A percentile compares a stretch with the other conserved stretches of the same genome.
phyloP scores from a whole-genome alignment of 768 basidiomycete species.

The Psilocybe cyanescens region DNA sequence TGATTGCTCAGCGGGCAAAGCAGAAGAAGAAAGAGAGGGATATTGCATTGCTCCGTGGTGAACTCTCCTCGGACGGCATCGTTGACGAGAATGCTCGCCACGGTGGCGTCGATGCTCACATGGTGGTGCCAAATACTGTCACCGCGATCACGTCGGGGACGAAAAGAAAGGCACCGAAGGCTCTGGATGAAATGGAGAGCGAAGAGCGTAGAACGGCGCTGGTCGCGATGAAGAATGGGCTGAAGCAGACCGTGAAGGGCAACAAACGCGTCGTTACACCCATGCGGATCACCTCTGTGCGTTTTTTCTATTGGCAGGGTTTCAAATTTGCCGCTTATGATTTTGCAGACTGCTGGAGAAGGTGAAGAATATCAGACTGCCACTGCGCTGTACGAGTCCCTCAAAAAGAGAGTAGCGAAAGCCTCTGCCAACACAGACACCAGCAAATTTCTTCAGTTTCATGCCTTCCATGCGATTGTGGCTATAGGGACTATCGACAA shows the following conservation, averaged over 20 bases:
- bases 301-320: background rate
- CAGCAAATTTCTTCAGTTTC: slow-evolving; percentile 10
- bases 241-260: slow-evolving; percentile 13
- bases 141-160: background rate
- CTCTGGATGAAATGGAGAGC: slow-evolving; percentile 20
- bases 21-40: background rate
- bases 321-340: background rate
- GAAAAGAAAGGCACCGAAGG: slow-evolving; percentile 14
- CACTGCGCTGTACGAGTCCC: slow-evolving; percentile 28
- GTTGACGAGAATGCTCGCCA: background rate
- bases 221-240: slow-evolving; percentile 23
- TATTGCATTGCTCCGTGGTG: background rate
- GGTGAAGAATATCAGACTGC: slow-evolving; percentile 34
- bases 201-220: slow-evolving; percentile 20
- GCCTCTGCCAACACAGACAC: background rate
- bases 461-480: slow-evolving; percentile 35
- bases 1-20: background rate
- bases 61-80: background rate
- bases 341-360: background rate
- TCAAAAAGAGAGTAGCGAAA: slow-evolving; percentile 12
- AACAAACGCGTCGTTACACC: slow-evolving; percentile 1
- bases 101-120: background rate
- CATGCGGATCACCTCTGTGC: background rate
- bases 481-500: slow-evolving; percentile 25
- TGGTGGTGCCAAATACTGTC: too few relatives aligned